Evolutionary conservation across 257 asterid species (phyloP), one percentile per base, ranked within the genome.

Genomic region (Asclepias syriaca): DNA sequence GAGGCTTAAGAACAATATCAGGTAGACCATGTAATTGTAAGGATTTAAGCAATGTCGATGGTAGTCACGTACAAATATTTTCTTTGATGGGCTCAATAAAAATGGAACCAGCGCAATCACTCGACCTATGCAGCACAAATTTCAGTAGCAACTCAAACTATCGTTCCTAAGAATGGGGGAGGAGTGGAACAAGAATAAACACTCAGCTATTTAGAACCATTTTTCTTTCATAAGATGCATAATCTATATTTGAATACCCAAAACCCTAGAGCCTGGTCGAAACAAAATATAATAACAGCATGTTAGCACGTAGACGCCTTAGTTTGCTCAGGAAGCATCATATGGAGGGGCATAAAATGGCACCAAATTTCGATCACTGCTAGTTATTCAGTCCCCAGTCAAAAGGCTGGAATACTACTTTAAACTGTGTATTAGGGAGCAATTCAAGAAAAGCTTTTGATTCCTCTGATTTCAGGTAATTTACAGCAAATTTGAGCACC

Each of bases 311-410:
- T 22, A 18, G 29, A 64, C 34, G 53, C 48, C 4, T 7, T 3
- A 39, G 48, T 8, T 21, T 70, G 22, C n/a, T 13, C 6, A 0
- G 43, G 75, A 45, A 8, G 8, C 66, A 40, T 39, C 24, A 14
- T 45, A 1, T 24, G 14, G 24, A 49, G 70, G 16, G 12, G 27
- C 8, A 29, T 2, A 57, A 48, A 8, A 49, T 3, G 77, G 63
- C 65, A n/a, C 37, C 13, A 22, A 53, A 43, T 56, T 37, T 2
- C 46, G 63, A 49, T 60, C 37, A 39, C 59, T 32, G 27, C 87
- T 82, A 88, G 83, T 86, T 68, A 78, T 90, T 90, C 81, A 93
- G 78, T 71, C 92, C 90, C 96, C 98, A 93, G 50, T 90, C 93
- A 71, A 80, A 93, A 8, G 82, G 84, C 77, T 77, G 90, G 75